Base-by-base conservation (phyloP, 768 basidiomycete genomes). In the Amanita pseudoporphyria region DNA sequence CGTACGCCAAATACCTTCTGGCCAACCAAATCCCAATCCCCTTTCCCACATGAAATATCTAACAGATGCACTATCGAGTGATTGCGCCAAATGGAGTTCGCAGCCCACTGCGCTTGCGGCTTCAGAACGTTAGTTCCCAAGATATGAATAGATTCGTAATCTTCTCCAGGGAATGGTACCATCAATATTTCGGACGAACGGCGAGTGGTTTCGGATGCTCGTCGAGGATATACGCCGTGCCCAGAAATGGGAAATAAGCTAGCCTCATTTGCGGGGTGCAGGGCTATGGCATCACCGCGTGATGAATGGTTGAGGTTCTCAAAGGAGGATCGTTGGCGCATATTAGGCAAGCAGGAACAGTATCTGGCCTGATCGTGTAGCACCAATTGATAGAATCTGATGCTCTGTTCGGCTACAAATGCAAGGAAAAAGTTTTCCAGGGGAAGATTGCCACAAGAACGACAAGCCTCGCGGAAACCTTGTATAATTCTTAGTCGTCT, bases 191-290 rank as follows among this genome's bases (percentile, higher is more conserved):
- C 81, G 6, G 70, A 67, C 9, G 70, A 68, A 44, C 79, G 75
- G 21, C 79, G 72, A 3, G 68, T 61, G 5, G 24, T 30, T 59
- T 88, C 87, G 2, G 84, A 84, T 18, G 74, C 72, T 44, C 87
- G 73, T 40, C 87, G 75, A 21, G 85, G 81, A 60, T 89, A 79
- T 33, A 84, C 74, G 16, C 85, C 90, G 58, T 88, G 88, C 2
- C 73, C 87, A 5, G 85, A 90, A 19, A 92, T 76, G 9, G 89
- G 89, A 60, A 89, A 92, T 7, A 77, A 68, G 5, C 76, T 65
- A 0, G 71, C 60, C 47, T 82, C 79, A 18, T 65, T 73, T 44
- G 65, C 62, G 16, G 76, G 66, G 3, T 66, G 65, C 9, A 71
- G 67, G 54, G 70, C 69, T 21, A 64, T 66, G 61, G 86, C 89